Evolutionary conservation across 164 flowering plant species (phyloP).

Genomic region (Sextonia rubra): DNA sequence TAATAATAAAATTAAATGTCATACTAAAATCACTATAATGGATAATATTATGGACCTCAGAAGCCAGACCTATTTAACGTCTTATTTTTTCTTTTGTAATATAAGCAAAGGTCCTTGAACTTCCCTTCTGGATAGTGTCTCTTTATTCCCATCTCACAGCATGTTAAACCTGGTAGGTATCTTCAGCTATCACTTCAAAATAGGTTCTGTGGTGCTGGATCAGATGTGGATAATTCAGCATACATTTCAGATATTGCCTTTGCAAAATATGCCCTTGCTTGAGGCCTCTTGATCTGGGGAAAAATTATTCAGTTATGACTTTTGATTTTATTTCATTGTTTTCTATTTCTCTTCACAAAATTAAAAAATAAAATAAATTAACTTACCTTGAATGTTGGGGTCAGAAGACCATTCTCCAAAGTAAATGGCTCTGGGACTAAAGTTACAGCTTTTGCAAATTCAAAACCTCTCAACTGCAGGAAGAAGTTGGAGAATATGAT

Average conservation of each 20-base stretch:
- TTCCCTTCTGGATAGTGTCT: no score
- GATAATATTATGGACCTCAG: no score
- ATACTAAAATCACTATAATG: no score
- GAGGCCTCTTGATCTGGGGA: slow-evolving; percentile 85
- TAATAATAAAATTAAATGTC: no score
- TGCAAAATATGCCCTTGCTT: slow-evolving; percentile 78
- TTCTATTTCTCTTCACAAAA: no score
- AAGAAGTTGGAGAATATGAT: neutral
- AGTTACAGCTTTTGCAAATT: slow-evolving; percentile 80
- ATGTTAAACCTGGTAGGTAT: no score
- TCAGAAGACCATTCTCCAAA: slow-evolving; percentile 82
- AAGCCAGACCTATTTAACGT: no score
- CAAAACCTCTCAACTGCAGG: slow-evolving; percentile 88
- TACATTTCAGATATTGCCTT: slow-evolving; percentile 76
- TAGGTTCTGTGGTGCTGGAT: slow-evolving; percentile 18
- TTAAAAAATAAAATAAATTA: neutral
- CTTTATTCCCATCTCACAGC: no score
- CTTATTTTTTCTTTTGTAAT: no score
- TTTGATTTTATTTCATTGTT: neutral
- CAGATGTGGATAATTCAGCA: slow-evolving; percentile 50
- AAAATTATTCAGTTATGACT: neutral
- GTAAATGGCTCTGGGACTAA: slow-evolving; percentile 80
- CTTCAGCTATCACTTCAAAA: neutral
- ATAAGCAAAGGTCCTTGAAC: no score
- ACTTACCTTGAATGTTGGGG: slow-evolving; percentile 89